Base-by-base conservation (phyloP, 352 stramenopile genomes). In the Pythium coloratum region DNA sequence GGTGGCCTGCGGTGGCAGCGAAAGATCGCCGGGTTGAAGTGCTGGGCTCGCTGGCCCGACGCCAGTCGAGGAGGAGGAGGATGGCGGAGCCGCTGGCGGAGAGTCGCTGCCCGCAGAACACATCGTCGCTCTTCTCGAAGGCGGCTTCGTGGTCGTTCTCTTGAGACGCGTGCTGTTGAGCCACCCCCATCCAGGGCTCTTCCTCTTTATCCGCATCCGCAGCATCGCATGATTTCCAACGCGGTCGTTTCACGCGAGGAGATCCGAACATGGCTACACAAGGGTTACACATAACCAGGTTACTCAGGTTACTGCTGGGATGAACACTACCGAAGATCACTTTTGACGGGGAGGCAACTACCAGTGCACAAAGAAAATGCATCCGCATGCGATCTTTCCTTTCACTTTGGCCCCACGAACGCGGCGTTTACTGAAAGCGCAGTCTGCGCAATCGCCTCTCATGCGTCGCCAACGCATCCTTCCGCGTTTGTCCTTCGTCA, bases 311-410 rank as follows among this genome's bases (percentile, higher is more conserved):
- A 36, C 24, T 26, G 30, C 6, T 30, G 53, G 5, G 36, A 14
- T 30, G 58, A 71, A 71, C 40, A 59, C n/a, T 6, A 8, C 40
- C 53, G 62, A 67, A 67, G 30, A 72, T 67, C 66, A 33, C 18
- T 55, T 72, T 72, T 64, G 59, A 67, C 20, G 63, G 66, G 66
- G 66, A 72, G 59, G 54, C 59, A 72, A 72, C 18, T 72, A 49
- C 66, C 62, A 61, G 20, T 9, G 20, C 33, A 38, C 13, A 44
- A 51, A 49, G n/a, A 50, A 54, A 57, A 53, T n/a, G 24, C 33
- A 54, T 24, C 30, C 20, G 10, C 49, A 24, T 6, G 26, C 49
- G 49, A 38, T 34, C 18, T 42, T 59, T 42, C 24, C 9, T 3
- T 18, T 7, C 34, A 56, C 50, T 55, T 54, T 69, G 55, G 42